Percentiles rank a stretch among this genome's conserved stretches.
Evolutionary conservation across 2,329 filamentous ascomycete species (phyloP).

Genomic region (Paecilomyces formosus): DNA sequence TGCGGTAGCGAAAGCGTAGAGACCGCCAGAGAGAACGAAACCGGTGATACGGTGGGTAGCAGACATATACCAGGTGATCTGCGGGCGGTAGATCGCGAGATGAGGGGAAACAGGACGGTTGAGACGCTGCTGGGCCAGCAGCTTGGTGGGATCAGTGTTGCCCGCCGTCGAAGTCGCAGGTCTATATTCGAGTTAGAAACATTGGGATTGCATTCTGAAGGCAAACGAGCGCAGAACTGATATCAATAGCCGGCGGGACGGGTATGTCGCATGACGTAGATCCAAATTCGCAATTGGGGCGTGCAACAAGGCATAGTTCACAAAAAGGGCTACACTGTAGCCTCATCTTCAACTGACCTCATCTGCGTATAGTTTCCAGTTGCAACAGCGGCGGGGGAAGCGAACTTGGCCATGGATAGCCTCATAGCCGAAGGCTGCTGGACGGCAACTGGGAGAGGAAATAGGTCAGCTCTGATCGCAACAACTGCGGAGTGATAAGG

Average conservation of each 20-base stretch:
- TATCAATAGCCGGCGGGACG: background rate
- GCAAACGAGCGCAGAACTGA: background rate
- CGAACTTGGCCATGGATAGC: slow-evolving; percentile 34
- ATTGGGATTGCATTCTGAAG: slow-evolving; percentile 1
- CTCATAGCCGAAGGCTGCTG: slow-evolving; percentile 37
- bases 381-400: slow-evolving; percentile 37
- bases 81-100: slow-evolving; percentile 74
- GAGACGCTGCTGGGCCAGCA: slow-evolving; percentile 75
- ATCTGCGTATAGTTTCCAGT: slow-evolving; percentile 36
- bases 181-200: slow-evolving; percentile 16
- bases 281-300: slow-evolving; percentile 1
- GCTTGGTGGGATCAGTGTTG: slow-evolving; percentile 32
- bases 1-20: slow-evolving; percentile 73
- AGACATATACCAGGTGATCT: slow-evolving; percentile 76
- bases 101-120: slow-evolving; percentile 78
- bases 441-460: slow-evolving; percentile 32
- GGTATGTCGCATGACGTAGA: slow-evolving; percentile 21
- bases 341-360: slow-evolving; percentile 28
- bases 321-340: background rate
- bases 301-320: background rate
- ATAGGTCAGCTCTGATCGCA: slow-evolving; percentile 15
- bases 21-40: slow-evolving; percentile 57
- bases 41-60: slow-evolving; percentile 82
- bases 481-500: background rate
- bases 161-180: slow-evolving; percentile 21